Evolutionary conservation across 768 basidiomycete genomes (phyloP).

Genomic region (Lactarius pseudohatsudake): DNA sequence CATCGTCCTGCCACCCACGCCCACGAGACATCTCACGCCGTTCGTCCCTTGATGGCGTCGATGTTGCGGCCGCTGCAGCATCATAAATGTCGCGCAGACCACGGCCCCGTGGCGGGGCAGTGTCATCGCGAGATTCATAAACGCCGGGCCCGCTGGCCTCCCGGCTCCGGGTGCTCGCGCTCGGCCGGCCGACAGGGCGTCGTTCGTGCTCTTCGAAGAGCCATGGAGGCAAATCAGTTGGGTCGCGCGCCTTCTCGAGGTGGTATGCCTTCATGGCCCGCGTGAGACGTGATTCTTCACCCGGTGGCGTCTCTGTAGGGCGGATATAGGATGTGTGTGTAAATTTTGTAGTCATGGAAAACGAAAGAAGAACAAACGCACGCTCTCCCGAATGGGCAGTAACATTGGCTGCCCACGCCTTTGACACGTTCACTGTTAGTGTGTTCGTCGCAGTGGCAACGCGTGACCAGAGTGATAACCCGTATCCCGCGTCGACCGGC

Average conservation of each 20-base stretch:
- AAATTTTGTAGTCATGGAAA: not conserved
- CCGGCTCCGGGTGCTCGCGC: constrained; percentile 28
- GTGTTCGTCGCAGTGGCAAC: constrained; percentile 53
- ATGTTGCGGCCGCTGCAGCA: constrained; percentile 29
- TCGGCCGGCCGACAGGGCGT: constrained; percentile 32
- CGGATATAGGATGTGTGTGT: not conserved
- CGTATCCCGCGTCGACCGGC: constrained; percentile 36
- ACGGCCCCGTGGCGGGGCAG: constrained; percentile 30
- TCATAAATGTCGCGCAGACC: constrained; percentile 43
- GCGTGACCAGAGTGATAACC: constrained; percentile 54
- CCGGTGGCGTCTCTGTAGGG: constrained; percentile 47
- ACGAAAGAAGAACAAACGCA: not conserved
- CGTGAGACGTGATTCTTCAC: constrained; percentile 58
- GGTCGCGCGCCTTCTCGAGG: constrained; percentile 55
- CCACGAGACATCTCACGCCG: not conserved
- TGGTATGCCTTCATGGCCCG: constrained; percentile 71
- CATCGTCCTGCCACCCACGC: constrained; percentile 25
- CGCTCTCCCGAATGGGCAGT: constrained; percentile 25
- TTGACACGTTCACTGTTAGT: constrained; percentile 56
- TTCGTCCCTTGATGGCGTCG: not conserved
- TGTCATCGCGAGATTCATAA: constrained; percentile 25
- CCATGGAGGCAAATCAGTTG: constrained; percentile 63
- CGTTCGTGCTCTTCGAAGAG: constrained; percentile 61
- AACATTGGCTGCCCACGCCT: constrained; percentile 47
- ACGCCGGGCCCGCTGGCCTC: constrained; percentile 18